These are phyloP conservation scores for Arctium lappa DNA, from an alignment of 129 eudicot genomes.

Conservation along the genomic window DNA sequence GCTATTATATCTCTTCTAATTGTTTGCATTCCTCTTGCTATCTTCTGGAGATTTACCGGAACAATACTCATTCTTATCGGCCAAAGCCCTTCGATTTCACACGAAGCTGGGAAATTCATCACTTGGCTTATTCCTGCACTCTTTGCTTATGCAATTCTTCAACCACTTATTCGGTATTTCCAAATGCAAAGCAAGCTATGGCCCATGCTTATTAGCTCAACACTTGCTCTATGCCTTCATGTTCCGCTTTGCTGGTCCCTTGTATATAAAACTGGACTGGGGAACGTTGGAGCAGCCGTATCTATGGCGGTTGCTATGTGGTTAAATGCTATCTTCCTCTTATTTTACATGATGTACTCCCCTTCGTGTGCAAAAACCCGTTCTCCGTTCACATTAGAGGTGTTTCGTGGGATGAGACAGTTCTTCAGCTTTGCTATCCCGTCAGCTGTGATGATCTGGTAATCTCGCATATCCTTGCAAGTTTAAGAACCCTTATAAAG, in stretches of 20 bases:
- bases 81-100: slow-evolving; percentile 65
- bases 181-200: slow-evolving; percentile 66
- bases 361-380: slow-evolving; percentile 57
- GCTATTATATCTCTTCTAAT: slow-evolving; percentile 54
- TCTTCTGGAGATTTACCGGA: slow-evolving; percentile 56
- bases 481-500: not conserved
- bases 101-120: slow-evolving; percentile 56
- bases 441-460: slow-evolving; percentile 76
- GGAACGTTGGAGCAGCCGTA: slow-evolving; percentile 58
- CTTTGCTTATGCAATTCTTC: slow-evolving; percentile 57
- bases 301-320: slow-evolving; percentile 54
- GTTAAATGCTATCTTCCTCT: slow-evolving; percentile 50
- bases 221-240: slow-evolving; percentile 41
- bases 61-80: slow-evolving; percentile 47
- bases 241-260: slow-evolving; percentile 60
- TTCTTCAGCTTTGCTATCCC: slow-evolving; percentile 66
- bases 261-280: slow-evolving; percentile 53
- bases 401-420: slow-evolving; percentile 46
- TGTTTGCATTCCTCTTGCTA: slow-evolving; percentile 62
- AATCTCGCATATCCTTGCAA: slow-evolving; percentile 2
- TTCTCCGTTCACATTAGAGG: slow-evolving; percentile 44
- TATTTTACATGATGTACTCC: slow-evolving; percentile 56
- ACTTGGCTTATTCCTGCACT: slow-evolving; percentile 62
- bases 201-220: slow-evolving; percentile 65
- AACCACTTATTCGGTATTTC: slow-evolving; percentile 66